Conservation (phyloP, 495 filamentous ascomycete species). For the Tuber indicum region DNA sequence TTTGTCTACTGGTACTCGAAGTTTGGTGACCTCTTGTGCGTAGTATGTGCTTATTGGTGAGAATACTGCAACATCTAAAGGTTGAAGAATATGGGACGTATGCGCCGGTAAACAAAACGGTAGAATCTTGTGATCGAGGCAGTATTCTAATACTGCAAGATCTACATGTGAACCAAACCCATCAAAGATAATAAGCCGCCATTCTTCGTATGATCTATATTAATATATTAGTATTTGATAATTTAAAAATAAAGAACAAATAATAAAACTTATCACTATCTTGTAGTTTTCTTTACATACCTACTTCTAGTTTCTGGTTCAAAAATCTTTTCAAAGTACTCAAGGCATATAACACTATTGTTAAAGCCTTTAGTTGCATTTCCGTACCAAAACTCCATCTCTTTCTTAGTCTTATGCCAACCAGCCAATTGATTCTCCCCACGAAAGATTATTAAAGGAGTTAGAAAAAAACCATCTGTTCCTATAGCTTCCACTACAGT, state of each 20-base stretch:
- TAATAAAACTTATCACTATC: no score
- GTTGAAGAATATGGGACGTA: constrained; percentile 14
- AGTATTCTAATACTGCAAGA: constrained; percentile 12
- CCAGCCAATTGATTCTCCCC: background rate
- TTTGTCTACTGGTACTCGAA: background rate
- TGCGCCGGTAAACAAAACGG: constrained; percentile 11
- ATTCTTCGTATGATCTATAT: background rate
- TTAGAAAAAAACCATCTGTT: background rate
- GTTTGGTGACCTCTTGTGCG: background rate
- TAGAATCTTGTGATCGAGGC: constrained; percentile 13
- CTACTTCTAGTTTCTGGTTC: no score
- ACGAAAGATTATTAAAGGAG: background rate
- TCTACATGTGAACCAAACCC: constrained; percentile 9
- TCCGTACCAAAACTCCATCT: background rate
- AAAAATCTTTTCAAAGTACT: no score
- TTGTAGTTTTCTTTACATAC: no score
- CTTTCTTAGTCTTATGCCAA: background rate
- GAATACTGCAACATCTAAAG: constrained; percentile 11
- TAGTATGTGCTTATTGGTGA: constrained; percentile 10
- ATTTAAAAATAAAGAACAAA: background rate
- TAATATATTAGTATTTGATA: background rate
- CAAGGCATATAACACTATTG: no score
- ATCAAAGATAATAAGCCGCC: constrained; percentile 12
- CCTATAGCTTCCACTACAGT: background rate
- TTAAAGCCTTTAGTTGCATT: no score